Base-by-base conservation (phyloP, 169 alveolate species). In the Eimeria falciformis region DNA sequence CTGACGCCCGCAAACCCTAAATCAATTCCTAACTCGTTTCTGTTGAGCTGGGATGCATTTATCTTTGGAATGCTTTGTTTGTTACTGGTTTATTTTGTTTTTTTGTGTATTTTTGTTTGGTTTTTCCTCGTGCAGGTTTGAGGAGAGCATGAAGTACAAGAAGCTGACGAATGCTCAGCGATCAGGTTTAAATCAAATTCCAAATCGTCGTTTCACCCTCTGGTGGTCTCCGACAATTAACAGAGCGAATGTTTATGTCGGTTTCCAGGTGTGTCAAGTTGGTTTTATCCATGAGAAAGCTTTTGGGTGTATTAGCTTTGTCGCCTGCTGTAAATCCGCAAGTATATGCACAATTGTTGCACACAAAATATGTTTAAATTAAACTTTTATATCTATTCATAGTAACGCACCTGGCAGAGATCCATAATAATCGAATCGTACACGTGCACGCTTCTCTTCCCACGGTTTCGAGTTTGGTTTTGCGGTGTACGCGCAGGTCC, bases 191-290 rank as follows among this genome's bases (percentile, higher is more conserved):
- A 99, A 99, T 91, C 99, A 99, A 96, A 99, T 99, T 78, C 99
- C 99, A 4, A 99, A 99, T 91, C 97, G 99, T 93, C 97, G 99
- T 91, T 99, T 99, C 95, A 99, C 99, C 43, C 98, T 99, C 65
- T 99, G 99, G 99, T 99, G 99, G 99, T 97, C 99, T 5, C 99
- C 99, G 21, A 99, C 99, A 21, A 98, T 99, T 47, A 99, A 99
- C 96, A 97, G 99, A 87, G 99, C 99, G 91, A 99, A 99, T 96
- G 99, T 99, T 37, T 99, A 99, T 95, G 99, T 99, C 37, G 99
- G 99, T 29, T 99, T 99, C 97, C 99, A 99, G 96, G 91, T 83
- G 50, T 17, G 90, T 25, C n/a, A 4, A 33, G 73, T 17, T 55
- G 40, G 2, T 33, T 33, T 33, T 33, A 33, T 0, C 40, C 40